Evolutionary conservation across 257 asterid species (phyloP), one percentile per base, ranked within the genome.

Genomic region (Buddleja alternifolia): DNA sequence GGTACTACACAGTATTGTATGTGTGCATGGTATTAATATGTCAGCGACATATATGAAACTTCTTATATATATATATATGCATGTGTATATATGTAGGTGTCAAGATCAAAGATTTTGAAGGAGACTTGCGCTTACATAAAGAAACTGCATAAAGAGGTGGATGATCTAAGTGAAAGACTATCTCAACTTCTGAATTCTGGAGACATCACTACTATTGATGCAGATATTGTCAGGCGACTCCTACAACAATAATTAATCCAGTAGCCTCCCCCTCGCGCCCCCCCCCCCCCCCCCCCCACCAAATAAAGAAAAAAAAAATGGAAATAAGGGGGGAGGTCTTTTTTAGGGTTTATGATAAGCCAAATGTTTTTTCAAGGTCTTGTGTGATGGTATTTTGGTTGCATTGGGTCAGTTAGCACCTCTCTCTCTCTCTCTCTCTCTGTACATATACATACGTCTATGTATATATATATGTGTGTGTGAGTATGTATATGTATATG

Each of bases 61-160:
- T 12, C 10, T 53, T 11, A 12, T 7, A 0, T 29, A 29, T 2
- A 29, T 29, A 41, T 7, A 10, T 10, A 41, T 41, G 7, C 7
- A 41, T 7, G n/a, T 41, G n/a, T 41, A 41, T 41, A 41, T 41
- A 41, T 41, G 7, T 41, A 41, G 10, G 9, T 41, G 7, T 41
- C 2, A 8, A 41, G 34, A 29, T 29, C 34, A 61, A 75, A 81
- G 75, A 46, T 78, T 3, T 46, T 86, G 77, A 74, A 85, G 60
- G 86, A 79, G 62, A 67, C 85, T 32, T 83, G 96, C 75, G 80
- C 72, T 15, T 83, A 85, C 78, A 82, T 89, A 21, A 75, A 77
- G 83, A 81, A 72, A 55, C 81, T 89, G 82, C 84, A 86, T 19
- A 85, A 67, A 60, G 92, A 89, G 66, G 87, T 84, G 72, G 95